A percentile compares a stretch with the other conserved stretches of the same genome.
These are phyloP conservation scores for Tubosaeta brunneosetosa DNA, from an alignment of 768 basidiomycete genomes.

Conservation along the genomic window DNA sequence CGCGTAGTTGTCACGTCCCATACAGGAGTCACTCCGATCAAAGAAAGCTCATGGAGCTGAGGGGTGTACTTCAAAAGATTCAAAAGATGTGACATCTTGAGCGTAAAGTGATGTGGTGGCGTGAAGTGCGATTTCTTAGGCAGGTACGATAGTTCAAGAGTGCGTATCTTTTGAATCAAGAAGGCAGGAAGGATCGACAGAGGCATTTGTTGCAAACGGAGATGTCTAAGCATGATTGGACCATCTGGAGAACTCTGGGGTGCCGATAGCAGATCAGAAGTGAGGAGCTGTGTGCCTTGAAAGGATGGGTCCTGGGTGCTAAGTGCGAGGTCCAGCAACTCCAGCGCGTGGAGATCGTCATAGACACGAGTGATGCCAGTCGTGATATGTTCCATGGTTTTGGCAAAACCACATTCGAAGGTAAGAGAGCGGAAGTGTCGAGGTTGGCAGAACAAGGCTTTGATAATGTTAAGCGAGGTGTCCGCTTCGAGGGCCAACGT, in stretches of 20 bases:
- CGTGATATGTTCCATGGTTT: conserved; percentile 28
- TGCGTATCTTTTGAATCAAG: conserved; percentile 37
- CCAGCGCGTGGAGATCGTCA: conserved; percentile 21
- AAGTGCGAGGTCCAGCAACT: conserved; percentile 28
- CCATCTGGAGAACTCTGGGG: conserved; percentile 1
- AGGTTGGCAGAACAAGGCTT: conserved; percentile 17
- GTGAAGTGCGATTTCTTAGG: conserved; percentile 22
- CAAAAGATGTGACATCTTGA: conserved; percentile 39
- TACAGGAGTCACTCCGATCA: conserved; percentile 40
- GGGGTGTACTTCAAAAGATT: conserved; percentile 36
- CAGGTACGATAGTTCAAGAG: conserved; percentile 40
- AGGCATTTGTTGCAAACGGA: conserved; percentile 42
- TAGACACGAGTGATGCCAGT: conserved; percentile 14
- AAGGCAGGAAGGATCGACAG: conserved; percentile 33
- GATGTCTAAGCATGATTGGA: conserved; percentile 23
- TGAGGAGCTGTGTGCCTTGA: conserved; percentile 23
- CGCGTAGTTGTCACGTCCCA: conserved; percentile 29
- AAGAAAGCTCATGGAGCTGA: conserved; percentile 39
- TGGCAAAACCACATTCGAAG: conserved; percentile 29
- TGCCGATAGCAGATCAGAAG: conserved; percentile 14
- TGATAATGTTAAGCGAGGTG: conserved; percentile 25
- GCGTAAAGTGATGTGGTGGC: conserved; percentile 28
- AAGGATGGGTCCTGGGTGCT: conserved; percentile 24
- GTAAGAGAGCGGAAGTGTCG: conserved; percentile 32
- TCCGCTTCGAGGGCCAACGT: conserved; percentile 11